Evolutionary conservation across 2,329 filamentous ascomycete genomes (phyloP).

Genomic region (Sclerotinia subarctica): DNA sequence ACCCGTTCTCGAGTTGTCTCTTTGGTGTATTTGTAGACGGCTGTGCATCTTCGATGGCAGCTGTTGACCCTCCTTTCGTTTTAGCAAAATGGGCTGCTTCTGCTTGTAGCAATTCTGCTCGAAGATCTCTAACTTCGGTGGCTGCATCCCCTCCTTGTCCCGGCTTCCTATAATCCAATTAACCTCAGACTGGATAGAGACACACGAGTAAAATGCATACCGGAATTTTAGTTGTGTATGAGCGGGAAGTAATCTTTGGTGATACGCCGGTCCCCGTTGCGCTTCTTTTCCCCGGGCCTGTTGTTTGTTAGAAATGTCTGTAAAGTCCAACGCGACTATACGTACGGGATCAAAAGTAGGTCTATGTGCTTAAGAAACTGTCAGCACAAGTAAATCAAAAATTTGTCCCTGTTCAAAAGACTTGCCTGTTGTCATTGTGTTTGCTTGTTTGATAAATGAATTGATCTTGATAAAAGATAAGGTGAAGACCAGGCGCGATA

Average conservation of each 20-base stretch:
- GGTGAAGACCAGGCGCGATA: conserved; percentile 9
- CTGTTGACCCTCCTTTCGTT: conserved; percentile 61
- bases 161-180: conserved; percentile 55
- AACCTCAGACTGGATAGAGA: conserved; percentile 21
- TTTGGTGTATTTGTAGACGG: conserved; percentile 60
- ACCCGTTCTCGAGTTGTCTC: conserved; percentile 57
- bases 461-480: conserved; percentile 10
- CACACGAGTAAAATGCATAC: conserved; percentile 41
- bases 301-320: conserved; percentile 22
- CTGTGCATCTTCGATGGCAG: conserved; percentile 47
- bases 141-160: conserved; percentile 86
- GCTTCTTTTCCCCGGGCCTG: conserved; percentile 93
- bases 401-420: neutral
- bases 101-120: conserved; percentile 83
- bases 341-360: conserved; percentile 93
- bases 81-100: conserved; percentile 87
- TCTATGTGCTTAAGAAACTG: conserved; percentile 58
- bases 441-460: conserved; percentile 11
- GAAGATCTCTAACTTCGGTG: conserved; percentile 68
- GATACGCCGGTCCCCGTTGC: conserved; percentile 87
- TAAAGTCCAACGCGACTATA: conserved; percentile 11
- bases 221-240: conserved; percentile 90
- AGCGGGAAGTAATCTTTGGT: conserved; percentile 90
- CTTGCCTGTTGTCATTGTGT: conserved; percentile 51
- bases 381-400: conserved; percentile 24